Evolutionary conservation across 2,329 filamentous ascomycete species (phyloP), one percentile per base, ranked within the genome.

Genomic region (Pezicula neosporulosa): DNA sequence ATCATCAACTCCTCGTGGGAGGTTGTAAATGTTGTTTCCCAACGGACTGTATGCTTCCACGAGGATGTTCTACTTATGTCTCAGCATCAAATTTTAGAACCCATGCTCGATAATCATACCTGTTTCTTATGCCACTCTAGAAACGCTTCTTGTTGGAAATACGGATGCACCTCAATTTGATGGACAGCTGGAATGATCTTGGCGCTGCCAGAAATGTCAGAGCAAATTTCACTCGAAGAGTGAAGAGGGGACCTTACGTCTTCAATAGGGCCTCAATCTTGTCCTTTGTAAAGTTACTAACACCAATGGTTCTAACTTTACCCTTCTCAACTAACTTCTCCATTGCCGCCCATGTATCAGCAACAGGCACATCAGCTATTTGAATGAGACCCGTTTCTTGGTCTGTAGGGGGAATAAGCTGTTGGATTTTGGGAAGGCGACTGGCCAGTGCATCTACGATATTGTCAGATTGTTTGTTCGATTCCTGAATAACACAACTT

Each of bases 121-220:
- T 86, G 85, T 60, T 76, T 67, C 63, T 78, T 76, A 70, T 73
- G 75, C 74, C 82, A 87, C 51, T 78, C 72, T 60, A 85, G 68
- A 35, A 87, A 76, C 60, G 80, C 80, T 24, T 76, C 73, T 47
- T 76, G 77, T 52, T 13, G 19, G 16, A 86, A 73, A 65, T 88
- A 87, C 0, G 87, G 86, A 69, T 91, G 86, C 63, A 80, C 82
- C 72, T 91, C 87, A 50, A 77, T 68, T 62, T 78, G 74, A 67
- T 77, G 75, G 48, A 76, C 69, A 21, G 69, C 60, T 0, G 75
- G 75, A 60, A 68, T 70, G 64, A 77, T 70, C 56, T 70, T 67
- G 50, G 74, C 74, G 51, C 73, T 81, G 38, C 76, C 72, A 66
- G 82, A 75, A 60, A 85, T 63, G 46, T 73, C 7, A 79, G 78